These are phyloP conservation scores for Phytopythium sindhum DNA, from an alignment of 352 stramenopile genomes.

Conservation along the genomic window DNA sequence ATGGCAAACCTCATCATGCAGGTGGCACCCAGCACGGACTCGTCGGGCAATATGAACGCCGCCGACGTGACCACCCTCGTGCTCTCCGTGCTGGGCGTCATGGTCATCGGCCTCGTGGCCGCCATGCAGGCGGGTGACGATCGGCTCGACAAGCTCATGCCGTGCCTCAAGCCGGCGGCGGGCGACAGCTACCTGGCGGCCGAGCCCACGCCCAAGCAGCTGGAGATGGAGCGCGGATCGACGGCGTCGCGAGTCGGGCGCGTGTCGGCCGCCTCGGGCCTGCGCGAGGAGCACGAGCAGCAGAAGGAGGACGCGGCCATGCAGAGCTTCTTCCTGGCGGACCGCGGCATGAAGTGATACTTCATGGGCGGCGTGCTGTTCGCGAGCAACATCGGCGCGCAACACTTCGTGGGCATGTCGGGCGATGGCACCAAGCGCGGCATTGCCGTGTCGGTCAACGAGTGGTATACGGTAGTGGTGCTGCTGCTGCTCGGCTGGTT, in stretches of 20 bases:
- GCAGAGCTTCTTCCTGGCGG: slow-evolving; percentile 59
- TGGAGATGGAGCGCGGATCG: not conserved
- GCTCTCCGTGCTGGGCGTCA: not conserved
- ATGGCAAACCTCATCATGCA: not conserved
- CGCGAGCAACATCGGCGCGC: slow-evolving; percentile 62
- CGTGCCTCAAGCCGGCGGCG: not conserved
- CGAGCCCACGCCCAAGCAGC: not conserved
- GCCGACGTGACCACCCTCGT: not conserved
- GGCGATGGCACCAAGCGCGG: slow-evolving; percentile 53
- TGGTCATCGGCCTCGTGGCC: not conserved
- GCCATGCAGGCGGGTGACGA: not conserved
- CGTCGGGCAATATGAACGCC: not conserved
- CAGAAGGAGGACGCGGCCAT: slow-evolving; percentile 31
- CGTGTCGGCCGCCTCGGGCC: not conserved
- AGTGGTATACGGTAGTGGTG: slow-evolving; percentile 57
- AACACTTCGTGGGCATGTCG: slow-evolving; percentile 73
- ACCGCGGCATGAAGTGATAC: slow-evolving; percentile 69
- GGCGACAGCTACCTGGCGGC: not conserved
- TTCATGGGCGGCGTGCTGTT: slow-evolving; percentile 58
- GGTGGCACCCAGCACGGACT: not conserved
- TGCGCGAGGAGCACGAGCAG: slow-evolving; percentile 18
- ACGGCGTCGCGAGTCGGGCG: not conserved
- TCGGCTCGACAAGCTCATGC: not conserved
- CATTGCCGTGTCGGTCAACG: slow-evolving; percentile 61
- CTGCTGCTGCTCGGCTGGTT: slow-evolving; percentile 59